Conservation (phyloP, 768 basidiomycete genomes). For the Boletus huronensis region DNA sequence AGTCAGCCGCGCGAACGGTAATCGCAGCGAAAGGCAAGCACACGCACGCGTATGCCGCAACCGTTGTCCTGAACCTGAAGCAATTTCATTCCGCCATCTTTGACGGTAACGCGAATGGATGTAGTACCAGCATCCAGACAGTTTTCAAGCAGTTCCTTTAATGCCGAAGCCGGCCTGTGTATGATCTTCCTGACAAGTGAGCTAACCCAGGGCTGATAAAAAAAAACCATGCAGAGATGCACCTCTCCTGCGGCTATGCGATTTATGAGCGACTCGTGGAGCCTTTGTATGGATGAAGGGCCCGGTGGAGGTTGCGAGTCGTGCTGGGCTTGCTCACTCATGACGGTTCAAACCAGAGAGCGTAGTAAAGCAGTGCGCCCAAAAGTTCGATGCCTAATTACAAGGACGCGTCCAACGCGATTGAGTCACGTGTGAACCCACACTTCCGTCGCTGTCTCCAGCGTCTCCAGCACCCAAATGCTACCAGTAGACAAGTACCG, state of each 20-base stretch:
- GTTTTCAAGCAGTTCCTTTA: constrained; percentile 96
- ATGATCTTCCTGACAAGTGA: constrained; percentile 57
- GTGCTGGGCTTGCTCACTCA: constrained; percentile 10
- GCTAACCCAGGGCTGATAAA: neutral
- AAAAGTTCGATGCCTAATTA: neutral
- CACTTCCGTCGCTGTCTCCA: no score
- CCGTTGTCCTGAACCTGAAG: constrained; percentile 98
- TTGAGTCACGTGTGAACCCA: constrained; percentile 8
- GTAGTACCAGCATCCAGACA: constrained; percentile 91
- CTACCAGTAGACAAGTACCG: constrained; percentile 58
- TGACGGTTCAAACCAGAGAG: neutral
- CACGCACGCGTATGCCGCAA: constrained; percentile 81
- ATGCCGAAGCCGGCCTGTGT: constrained; percentile 86
- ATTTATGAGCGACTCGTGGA: constrained; percentile 84
- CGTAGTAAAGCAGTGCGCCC: no score
- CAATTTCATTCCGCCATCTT: constrained; percentile 93
- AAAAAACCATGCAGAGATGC: neutral
- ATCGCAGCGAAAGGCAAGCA: neutral
- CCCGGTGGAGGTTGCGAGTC: constrained; percentile 30
- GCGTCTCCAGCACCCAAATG: no score
- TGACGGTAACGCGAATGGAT: constrained; percentile 80
- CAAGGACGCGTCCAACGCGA: neutral
- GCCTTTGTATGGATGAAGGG: constrained; percentile 66
- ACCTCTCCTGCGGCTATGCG: constrained; percentile 85
- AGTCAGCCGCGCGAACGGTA: neutral